Percentiles rank a stretch among this genome's conserved stretches.
phyloP scores from a whole-genome alignment of 345 rosid species.

The Limnanthes douglasii region DNA sequence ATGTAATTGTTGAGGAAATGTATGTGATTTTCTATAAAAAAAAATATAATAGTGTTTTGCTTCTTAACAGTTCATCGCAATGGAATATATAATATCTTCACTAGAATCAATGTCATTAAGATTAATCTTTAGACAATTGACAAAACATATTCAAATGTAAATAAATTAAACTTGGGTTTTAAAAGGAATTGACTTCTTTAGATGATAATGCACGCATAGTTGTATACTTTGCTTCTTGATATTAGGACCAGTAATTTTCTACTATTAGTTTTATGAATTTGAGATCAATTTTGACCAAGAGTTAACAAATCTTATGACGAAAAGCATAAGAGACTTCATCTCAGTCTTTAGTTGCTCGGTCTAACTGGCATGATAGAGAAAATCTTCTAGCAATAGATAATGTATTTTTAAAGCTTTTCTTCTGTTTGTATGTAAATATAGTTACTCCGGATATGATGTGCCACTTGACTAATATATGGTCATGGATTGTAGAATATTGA shows the following conservation, averaged over 20 bases:
- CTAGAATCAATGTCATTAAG: too few relatives aligned
- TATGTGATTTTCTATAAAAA: constrained; percentile 13
- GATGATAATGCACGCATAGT: constrained; percentile 96
- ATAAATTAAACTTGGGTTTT: too few relatives aligned
- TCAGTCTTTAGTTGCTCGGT: neutral
- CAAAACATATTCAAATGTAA: too few relatives aligned
- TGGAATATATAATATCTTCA: too few relatives aligned
- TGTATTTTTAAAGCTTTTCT: too few relatives aligned
- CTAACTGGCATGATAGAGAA: neutral
- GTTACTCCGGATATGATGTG: too few relatives aligned
- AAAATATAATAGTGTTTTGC: too few relatives aligned
- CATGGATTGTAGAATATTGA: constrained; percentile 28
- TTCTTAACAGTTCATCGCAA: too few relatives aligned
- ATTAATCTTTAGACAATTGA: too few relatives aligned
- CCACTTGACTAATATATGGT: constrained; percentile 5
- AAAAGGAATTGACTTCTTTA: constrained; percentile 90
- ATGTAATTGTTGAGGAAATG: constrained; percentile 96
- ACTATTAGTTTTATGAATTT: constrained; percentile 1
- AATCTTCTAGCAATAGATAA: too few relatives aligned
- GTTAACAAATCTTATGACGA: neutral
- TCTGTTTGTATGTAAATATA: neutral
- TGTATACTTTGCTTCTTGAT: constrained; percentile 50
- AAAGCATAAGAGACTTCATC: neutral
- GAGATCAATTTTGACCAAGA: constrained; percentile 4
- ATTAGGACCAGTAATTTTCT: constrained; percentile 2